Conservation (phyloP, 2,329 filamentous ascomycete species). For the Fusarium vanettenii region DNA sequence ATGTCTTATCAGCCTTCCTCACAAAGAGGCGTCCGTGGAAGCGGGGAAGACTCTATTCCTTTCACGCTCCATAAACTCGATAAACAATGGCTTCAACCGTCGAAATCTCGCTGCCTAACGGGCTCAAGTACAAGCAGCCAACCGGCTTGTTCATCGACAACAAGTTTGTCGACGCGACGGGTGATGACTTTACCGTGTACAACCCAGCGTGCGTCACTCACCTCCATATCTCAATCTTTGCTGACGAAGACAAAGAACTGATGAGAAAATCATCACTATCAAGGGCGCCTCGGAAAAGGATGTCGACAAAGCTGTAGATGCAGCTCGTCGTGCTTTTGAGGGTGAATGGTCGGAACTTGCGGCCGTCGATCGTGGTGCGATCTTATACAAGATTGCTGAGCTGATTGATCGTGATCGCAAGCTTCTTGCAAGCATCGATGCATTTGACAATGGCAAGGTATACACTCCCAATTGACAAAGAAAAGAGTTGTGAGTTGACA, state of each 20-base stretch:
- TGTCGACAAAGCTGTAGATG: slow-evolving; percentile 11
- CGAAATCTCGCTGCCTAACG: slow-evolving; percentile 30
- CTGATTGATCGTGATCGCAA: slow-evolving; percentile 19
- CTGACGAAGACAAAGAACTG: background rate
- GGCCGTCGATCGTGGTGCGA: slow-evolving; percentile 5
- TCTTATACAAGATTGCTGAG: slow-evolving; percentile 20
- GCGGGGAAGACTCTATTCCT: background rate
- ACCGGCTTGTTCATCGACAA: slow-evolving; percentile 38
- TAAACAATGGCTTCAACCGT: slow-evolving; percentile 3
- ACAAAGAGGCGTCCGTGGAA: background rate
- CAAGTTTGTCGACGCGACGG: slow-evolving; percentile 24
- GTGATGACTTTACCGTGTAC: slow-evolving; percentile 7
- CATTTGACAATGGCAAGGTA: slow-evolving; percentile 41
- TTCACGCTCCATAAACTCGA: background rate
- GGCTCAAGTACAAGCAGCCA: slow-evolving; percentile 50
- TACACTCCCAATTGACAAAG: background rate
- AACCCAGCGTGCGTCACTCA: slow-evolving; percentile 13
- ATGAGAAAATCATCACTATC: slow-evolving; percentile 9
- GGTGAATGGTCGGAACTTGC: slow-evolving; percentile 20
- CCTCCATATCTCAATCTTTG: background rate
- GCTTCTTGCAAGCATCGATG: slow-evolving; percentile 22
- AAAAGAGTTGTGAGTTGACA: background rate
- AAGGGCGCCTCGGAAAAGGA: slow-evolving; percentile 18
- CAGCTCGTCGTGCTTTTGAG: slow-evolving; percentile 18
- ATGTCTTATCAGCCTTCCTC: background rate